Percentiles rank a stretch among this genome's conserved stretches.
Evolutionary conservation across 2,329 filamentous ascomycete genomes (phyloP).

Genomic region (Ophiocordyceps camponoti-saundersi): DNA sequence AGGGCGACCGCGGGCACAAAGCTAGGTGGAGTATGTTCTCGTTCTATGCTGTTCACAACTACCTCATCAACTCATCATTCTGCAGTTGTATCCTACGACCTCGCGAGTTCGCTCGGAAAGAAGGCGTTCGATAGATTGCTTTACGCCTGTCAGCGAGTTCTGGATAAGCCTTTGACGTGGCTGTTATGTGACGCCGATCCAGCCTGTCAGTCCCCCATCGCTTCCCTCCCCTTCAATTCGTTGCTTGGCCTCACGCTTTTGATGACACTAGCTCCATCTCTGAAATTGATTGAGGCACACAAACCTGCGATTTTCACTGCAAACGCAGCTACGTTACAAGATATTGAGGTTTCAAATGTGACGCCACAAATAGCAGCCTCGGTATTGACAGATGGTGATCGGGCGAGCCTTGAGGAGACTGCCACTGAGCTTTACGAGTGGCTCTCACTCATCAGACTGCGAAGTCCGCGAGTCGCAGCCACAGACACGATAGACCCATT

Average conservation of each 20-base stretch:
- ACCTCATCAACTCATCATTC: neutral
- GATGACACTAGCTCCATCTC: conserved; percentile 19
- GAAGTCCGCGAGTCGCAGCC: conserved; percentile 42
- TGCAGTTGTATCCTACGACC: conserved; percentile 61
- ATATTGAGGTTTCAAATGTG: conserved; percentile 7
- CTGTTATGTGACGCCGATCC: conserved; percentile 50
- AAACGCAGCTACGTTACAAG: conserved; percentile 5
- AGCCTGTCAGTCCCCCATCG: conserved; percentile 8
- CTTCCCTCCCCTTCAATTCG: neutral
- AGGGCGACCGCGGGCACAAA: conserved; percentile 41
- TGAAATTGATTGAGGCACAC: conserved; percentile 30
- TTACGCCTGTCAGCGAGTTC: conserved; percentile 64
- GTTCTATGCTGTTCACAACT: neutral
- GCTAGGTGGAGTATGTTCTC: conserved; percentile 51
- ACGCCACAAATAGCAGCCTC: conserved; percentile 9
- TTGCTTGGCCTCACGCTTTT: neutral
- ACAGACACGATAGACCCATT: conserved; percentile 49
- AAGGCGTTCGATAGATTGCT: conserved; percentile 64
- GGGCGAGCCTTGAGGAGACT: conserved; percentile 42
- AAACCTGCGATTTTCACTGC: conserved; percentile 25
- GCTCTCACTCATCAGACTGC: conserved; percentile 49
- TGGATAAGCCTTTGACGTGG: conserved; percentile 55
- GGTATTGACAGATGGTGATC: conserved; percentile 17
- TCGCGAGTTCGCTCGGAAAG: conserved; percentile 58
- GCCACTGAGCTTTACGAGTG: conserved; percentile 55